Evolutionary conservation across 2,329 filamentous ascomycete genomes (phyloP).

Genomic region (Elsinoe perseae): DNA sequence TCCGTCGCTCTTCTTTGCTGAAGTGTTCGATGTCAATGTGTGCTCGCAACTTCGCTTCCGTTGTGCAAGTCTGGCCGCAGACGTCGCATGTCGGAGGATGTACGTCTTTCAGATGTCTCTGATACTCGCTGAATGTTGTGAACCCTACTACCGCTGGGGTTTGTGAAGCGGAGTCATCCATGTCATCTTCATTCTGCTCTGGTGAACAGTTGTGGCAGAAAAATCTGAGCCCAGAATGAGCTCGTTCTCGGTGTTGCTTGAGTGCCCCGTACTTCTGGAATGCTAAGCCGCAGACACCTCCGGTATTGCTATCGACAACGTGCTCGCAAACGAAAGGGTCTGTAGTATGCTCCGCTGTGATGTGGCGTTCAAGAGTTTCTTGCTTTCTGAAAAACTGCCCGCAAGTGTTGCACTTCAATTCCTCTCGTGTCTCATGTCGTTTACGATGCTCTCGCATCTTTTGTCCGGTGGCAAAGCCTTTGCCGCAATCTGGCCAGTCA

Average conservation of each 20-base stretch:
- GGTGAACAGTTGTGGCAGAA: conserved; percentile 67
- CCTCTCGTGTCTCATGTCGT: conserved; percentile 66
- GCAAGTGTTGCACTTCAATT: conserved; percentile 68
- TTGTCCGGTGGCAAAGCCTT: conserved; percentile 72
- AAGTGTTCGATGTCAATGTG: conserved; percentile 72
- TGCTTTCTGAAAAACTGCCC: conserved; percentile 77
- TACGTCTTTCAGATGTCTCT: conserved; percentile 62
- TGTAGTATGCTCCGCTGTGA: conserved; percentile 66
- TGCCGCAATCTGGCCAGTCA: conserved; percentile 63
- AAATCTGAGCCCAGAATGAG: conserved; percentile 63
- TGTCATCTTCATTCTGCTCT: conserved; percentile 16
- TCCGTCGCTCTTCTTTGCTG: conserved; percentile 16
- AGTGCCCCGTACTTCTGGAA: conserved; percentile 69
- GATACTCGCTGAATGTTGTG: conserved; percentile 61
- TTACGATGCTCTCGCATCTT: conserved; percentile 66
- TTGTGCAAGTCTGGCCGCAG: conserved; percentile 62
- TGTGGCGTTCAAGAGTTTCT: conserved; percentile 74
- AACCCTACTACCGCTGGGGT: conserved; percentile 42
- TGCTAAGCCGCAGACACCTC: conserved; percentile 53
- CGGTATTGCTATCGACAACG: conserved; percentile 42
- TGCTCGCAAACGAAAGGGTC: conserved; percentile 63
- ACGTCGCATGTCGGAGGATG: conserved; percentile 67
- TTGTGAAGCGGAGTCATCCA: conserved; percentile 25
- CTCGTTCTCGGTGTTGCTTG: conserved; percentile 60
- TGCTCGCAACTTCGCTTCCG: conserved; percentile 59